Percentiles rank a stretch among this genome's conserved stretches.
These are phyloP conservation scores for Amoebophrya sp. DNA, from an alignment of 169 alveolate genomes.

Conservation along the genomic window DNA sequence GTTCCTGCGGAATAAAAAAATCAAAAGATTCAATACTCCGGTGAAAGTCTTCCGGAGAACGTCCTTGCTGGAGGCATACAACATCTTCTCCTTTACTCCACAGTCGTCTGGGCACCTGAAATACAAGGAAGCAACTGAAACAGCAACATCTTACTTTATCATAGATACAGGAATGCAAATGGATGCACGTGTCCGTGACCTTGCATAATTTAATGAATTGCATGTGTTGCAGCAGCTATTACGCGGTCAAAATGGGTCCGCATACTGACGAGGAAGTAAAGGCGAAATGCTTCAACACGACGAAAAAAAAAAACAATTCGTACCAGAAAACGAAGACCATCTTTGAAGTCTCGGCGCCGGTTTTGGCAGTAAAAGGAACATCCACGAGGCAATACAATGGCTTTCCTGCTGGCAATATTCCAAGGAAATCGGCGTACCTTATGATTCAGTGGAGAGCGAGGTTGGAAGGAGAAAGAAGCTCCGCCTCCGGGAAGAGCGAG, in stretches of 20 bases:
- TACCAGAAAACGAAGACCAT: constrained; percentile 13
- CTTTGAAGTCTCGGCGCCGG: background rate
- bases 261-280: too few relatives aligned
- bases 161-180: too few relatives aligned
- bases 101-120: constrained; percentile 12
- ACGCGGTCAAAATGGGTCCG: too few relatives aligned
- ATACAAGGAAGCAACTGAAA: background rate
- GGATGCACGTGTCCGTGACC: too few relatives aligned
- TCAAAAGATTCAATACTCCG: background rate
- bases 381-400: background rate
- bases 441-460: too few relatives aligned
- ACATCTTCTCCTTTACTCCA: background rate
- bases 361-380: background rate
- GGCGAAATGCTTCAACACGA: too few relatives aligned
- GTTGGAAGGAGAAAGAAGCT: too few relatives aligned
- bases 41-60: background rate
- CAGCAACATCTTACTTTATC: too few relatives aligned
- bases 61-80: background rate
- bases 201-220: too few relatives aligned
- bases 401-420: background rate
- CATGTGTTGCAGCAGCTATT: too few relatives aligned
- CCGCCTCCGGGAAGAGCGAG: too few relatives aligned
- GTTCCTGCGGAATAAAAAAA: too few relatives aligned
- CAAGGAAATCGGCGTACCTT: background rate
- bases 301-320: background rate